Conservation (phyloP, 306 rosid genomes). For the Acacia acuminata region DNA sequence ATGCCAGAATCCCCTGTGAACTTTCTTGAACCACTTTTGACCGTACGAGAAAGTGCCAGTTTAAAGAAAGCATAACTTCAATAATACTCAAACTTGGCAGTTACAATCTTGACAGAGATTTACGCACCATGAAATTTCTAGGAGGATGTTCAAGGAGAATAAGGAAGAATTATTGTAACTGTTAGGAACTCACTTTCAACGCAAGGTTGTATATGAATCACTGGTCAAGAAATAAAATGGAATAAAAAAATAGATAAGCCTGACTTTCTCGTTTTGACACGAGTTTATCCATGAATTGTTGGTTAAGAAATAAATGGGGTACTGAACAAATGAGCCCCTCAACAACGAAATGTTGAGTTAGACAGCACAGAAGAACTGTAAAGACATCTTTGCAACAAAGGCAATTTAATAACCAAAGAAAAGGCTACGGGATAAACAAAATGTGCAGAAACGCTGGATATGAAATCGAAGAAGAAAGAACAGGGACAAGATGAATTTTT, state of each 20-base stretch:
- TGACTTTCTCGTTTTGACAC: not conserved
- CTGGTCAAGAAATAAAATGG: not conserved
- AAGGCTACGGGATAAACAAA: not conserved
- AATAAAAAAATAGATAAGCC: not conserved
- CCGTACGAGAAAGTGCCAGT: not conserved
- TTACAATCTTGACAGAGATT: not conserved
- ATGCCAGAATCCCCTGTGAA: not conserved
- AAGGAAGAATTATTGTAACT: not conserved
- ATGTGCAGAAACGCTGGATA: not conserved
- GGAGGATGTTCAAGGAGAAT: not conserved
- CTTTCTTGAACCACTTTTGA: not conserved
- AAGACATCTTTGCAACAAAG: not conserved
- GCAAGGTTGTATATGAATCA: not conserved
- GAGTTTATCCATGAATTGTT: not conserved
- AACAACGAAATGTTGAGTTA: not conserved
- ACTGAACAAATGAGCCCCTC: not conserved
- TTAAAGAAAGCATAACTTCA: not conserved
- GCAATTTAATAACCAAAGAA: not conserved
- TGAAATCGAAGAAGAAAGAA: not conserved
- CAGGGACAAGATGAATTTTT: not conserved
- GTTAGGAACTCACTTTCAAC: not conserved
- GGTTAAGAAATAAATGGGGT: not conserved
- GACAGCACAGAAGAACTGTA: not conserved
- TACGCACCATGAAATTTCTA: conserved; percentile 6
- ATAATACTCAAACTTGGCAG: not conserved